These are phyloP conservation scores for Pouteria campechiana DNA, from an alignment of 179 eudicot genomes.

Conservation along the genomic window DNA sequence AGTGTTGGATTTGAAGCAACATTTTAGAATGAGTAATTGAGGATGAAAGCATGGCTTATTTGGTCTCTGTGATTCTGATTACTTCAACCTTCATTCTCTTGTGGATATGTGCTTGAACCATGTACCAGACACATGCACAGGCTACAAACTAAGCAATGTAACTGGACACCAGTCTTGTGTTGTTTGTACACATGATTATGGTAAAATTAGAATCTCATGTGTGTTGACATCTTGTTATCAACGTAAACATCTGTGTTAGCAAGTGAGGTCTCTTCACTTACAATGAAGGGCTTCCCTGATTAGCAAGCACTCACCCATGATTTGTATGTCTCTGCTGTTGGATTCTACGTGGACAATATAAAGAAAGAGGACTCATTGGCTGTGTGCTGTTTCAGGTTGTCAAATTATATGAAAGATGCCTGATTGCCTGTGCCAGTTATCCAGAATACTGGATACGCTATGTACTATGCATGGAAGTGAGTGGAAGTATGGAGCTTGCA, in stretches of 20 bases:
- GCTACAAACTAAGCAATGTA: too few relatives aligned
- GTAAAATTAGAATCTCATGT: slow-evolving; percentile 86
- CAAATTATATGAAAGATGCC: slow-evolving; percentile 96
- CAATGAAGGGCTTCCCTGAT: slow-evolving; percentile 96
- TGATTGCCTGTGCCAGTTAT: slow-evolving; percentile 94
- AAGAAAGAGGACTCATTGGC: too few relatives aligned
- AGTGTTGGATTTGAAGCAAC: slow-evolving; percentile 98
- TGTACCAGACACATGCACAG: too few relatives aligned
- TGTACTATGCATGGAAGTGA: slow-evolving; percentile 80
- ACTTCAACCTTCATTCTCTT: slow-evolving; percentile 98
- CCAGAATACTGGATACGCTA: slow-evolving; percentile 95
- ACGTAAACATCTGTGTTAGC: slow-evolving; percentile 98
- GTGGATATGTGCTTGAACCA: slow-evolving; percentile 99
- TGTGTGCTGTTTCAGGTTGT: too few relatives aligned
- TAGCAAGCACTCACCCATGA: too few relatives aligned
- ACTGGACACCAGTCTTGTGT: too few relatives aligned
- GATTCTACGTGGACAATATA: too few relatives aligned
- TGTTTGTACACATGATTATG: slow-evolving; percentile 41
- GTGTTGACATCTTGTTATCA: slow-evolving; percentile 98
- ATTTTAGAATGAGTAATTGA: slow-evolving; percentile 87
- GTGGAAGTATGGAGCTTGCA: slow-evolving; percentile 84
- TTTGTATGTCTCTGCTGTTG: too few relatives aligned
- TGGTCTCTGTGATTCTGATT: slow-evolving; percentile 99
- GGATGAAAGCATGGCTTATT: slow-evolving; percentile 97
- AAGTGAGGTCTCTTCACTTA: slow-evolving; percentile 92